Percentiles rank a stretch among this genome's conserved stretches.
Conservation (phyloP, 768 basidiomycete genomes). For the Russula brevipes region DNA sequence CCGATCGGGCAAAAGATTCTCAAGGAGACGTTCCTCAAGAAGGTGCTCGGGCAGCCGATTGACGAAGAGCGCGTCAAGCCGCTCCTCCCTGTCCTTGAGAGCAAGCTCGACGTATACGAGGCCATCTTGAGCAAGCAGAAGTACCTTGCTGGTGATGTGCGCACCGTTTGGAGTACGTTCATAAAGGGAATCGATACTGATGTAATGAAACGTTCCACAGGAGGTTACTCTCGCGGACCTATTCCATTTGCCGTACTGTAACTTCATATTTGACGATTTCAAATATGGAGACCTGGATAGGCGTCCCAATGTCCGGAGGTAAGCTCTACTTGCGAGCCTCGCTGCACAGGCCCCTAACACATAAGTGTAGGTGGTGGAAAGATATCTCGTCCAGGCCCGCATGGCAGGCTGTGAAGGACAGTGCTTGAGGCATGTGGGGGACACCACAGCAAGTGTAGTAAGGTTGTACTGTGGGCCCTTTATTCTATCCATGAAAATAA, state of each 20-base stretch:
- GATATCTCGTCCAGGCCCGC: constrained; percentile 6
- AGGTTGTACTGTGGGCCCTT: no score
- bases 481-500: no score
- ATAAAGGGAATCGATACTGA: background rate
- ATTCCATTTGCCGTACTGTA: constrained; percentile 4
- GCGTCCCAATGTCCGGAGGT: constrained; percentile 12
- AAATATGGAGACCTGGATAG: background rate
- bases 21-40: constrained; percentile 1
- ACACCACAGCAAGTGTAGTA: no score
- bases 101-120: constrained; percentile 15
- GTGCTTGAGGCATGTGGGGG: no score
- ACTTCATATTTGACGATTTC: background rate
- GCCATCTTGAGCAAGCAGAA: constrained; percentile 9
- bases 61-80: constrained; percentile 1
- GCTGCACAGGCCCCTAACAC: background rate
- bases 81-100: background rate
- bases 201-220: background rate
- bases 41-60: background rate
- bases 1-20: background rate
- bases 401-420: constrained; percentile 12
- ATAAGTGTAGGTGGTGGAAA: constrained; percentile 15
- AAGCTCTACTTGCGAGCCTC: background rate
- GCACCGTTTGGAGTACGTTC: background rate
- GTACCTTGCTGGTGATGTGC: constrained; percentile 19
- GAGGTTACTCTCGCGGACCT: constrained; percentile 16